A percentile compares a stretch with the other conserved stretches of the same genome.
These are phyloP conservation scores for Coprinellus micaceus DNA, from an alignment of 768 basidiomycete genomes.

Conservation along the genomic window DNA sequence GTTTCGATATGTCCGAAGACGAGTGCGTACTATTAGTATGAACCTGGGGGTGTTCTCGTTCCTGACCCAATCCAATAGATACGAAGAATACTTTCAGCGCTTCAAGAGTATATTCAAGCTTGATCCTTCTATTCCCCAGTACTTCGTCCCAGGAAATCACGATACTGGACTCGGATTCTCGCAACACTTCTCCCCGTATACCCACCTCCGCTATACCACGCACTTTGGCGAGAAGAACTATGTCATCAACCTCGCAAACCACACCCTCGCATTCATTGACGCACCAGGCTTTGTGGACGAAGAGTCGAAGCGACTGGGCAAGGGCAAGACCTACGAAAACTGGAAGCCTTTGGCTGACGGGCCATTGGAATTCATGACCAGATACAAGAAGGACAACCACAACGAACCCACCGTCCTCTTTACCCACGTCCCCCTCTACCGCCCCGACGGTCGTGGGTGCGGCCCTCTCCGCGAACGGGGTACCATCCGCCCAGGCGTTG, in stretches of 20 bases:
- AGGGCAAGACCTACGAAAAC: slow-evolving; percentile 36
- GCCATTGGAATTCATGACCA: slow-evolving; percentile 51
- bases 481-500: slow-evolving; percentile 67
- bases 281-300: slow-evolving; percentile 74
- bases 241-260: slow-evolving; percentile 60
- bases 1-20: slow-evolving; percentile 54
- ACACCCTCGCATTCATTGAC: slow-evolving; percentile 71
- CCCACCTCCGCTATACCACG: slow-evolving; percentile 55
- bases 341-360: slow-evolving; percentile 51
- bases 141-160: slow-evolving; percentile 87
- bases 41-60: neutral
- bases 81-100: slow-evolving; percentile 61
- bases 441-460: slow-evolving; percentile 65
- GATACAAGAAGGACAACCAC: slow-evolving; percentile 32
- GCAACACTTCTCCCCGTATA: slow-evolving; percentile 40
- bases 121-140: slow-evolving; percentile 46
- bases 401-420: slow-evolving; percentile 63
- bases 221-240: slow-evolving; percentile 77
- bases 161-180: slow-evolving; percentile 65
- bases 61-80: slow-evolving; percentile 47
- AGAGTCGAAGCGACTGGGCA: slow-evolving; percentile 48
- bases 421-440: slow-evolving; percentile 84
- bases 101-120: slow-evolving; percentile 70
- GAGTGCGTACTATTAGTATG: slow-evolving; percentile 51
- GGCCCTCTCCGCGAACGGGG: slow-evolving; percentile 77